phyloP scores from a whole-genome alignment of 176 grass and related monocot species.

The Pontederia paniculata region DNA sequence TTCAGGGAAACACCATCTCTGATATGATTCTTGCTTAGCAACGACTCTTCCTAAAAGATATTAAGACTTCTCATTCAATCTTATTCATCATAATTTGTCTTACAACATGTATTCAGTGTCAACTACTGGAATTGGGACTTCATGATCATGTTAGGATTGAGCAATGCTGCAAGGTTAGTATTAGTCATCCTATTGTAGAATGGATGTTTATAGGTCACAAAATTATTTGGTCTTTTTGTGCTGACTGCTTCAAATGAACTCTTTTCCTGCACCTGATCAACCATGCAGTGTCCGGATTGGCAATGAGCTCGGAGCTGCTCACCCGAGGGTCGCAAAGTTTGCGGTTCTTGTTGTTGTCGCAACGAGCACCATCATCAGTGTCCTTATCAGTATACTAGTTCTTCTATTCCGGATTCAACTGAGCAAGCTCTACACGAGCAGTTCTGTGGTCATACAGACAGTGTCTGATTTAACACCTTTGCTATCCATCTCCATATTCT shows the following conservation, averaged over 20 bases:
- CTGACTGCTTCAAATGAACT: neutral
- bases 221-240: neutral
- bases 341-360: constrained; percentile 44
- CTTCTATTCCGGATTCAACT: constrained; percentile 42
- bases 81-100: neutral
- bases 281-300: constrained; percentile 44
- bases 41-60: no score
- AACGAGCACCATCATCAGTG: constrained; percentile 42
- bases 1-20: no score
- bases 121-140: constrained; percentile 96
- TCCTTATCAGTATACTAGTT: constrained; percentile 43
- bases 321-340: constrained; percentile 54
- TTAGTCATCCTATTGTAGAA: neutral
- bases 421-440: constrained; percentile 63
- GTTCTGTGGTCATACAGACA: constrained; percentile 29
- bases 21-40: no score
- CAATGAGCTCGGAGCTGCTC: constrained; percentile 66
- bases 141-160: constrained; percentile 70
- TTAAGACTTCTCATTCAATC: no score
- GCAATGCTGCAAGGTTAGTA: constrained; percentile 59
- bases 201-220: neutral
- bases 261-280: no score
- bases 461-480: constrained; percentile 39
- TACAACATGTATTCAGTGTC: constrained; percentile 32
- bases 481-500: constrained; percentile 68